Evolutionary conservation across 2,329 filamentous ascomycete species (phyloP).

Genomic region (Ophiostoma ips): DNA sequence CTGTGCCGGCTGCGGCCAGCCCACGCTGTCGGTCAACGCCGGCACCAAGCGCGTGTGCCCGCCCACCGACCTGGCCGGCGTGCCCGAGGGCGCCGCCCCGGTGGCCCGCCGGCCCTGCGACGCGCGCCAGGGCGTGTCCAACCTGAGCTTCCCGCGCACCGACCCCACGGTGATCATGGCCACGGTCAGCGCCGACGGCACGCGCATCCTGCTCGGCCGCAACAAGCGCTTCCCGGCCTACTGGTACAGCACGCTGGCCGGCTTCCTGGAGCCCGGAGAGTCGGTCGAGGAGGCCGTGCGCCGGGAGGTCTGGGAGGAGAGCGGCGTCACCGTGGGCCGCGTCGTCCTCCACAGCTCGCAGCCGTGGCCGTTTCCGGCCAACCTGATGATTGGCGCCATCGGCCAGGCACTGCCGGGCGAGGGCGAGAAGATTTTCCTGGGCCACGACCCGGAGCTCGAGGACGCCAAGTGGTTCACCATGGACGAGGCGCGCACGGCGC

Average conservation of each 20-base stretch:
- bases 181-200: slow-evolving; percentile 67
- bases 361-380: slow-evolving; percentile 78
- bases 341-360: slow-evolving; percentile 75
- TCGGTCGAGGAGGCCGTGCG: slow-evolving; percentile 74
- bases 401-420: slow-evolving; percentile 63
- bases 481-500: slow-evolving; percentile 65
- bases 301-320: slow-evolving; percentile 77
- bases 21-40: slow-evolving; percentile 63
- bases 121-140: slow-evolving; percentile 74
- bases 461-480: slow-evolving; percentile 77
- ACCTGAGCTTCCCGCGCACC: slow-evolving; percentile 81
- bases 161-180: slow-evolving; percentile 95
- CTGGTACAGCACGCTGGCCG: slow-evolving; percentile 83
- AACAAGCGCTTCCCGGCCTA: slow-evolving; percentile 68
- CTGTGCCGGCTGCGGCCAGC: slow-evolving; percentile 77
- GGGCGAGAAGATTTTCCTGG: slow-evolving; percentile 68
- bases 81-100: slow-evolving; percentile 29
- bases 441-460: slow-evolving; percentile 84
- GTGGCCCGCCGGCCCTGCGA: slow-evolving; percentile 55
- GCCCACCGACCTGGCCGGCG: slow-evolving; percentile 46
- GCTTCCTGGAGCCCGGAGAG: slow-evolving; percentile 76
- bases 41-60: slow-evolving; percentile 74
- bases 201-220: slow-evolving; percentile 69
- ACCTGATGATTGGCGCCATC: slow-evolving; percentile 76
- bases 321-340: slow-evolving; percentile 59